Evolutionary conservation across 495 filamentous ascomycete genomes (phyloP).

Genomic region (Aspergillus coremiiformis): DNA sequence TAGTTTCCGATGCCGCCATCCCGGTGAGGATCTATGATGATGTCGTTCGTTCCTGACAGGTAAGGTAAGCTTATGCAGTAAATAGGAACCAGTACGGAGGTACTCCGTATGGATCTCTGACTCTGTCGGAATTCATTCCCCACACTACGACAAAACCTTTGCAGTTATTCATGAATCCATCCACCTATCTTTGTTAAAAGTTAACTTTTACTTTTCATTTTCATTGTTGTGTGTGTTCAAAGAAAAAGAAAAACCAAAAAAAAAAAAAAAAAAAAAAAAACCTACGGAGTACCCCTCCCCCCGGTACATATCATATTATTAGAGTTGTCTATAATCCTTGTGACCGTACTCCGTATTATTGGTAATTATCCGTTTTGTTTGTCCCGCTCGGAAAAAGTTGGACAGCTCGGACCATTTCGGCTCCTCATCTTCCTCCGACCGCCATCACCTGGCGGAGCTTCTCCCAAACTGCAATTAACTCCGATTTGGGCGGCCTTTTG

Average conservation of each 20-base stretch:
- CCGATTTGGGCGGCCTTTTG: constrained; percentile 4
- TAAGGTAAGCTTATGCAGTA: constrained; percentile 2
- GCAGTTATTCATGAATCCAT: no score
- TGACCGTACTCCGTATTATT: neutral
- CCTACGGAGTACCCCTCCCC: no score
- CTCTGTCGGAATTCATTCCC: constrained; percentile 2
- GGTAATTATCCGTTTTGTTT: no score
- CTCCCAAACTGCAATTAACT: neutral
- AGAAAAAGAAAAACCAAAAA: no score
- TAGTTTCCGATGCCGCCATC: constrained; percentile 21
- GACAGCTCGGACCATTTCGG: neutral
- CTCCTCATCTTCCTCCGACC: neutral
- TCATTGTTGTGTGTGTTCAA: no score
- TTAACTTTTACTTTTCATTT: no score
- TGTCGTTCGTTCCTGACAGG: constrained; percentile 12
- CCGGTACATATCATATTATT: no score
- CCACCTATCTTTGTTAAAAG: no score
- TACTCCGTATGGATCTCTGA: no score
- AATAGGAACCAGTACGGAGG: constrained; percentile 5
- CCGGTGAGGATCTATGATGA: constrained; percentile 35
- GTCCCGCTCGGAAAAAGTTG: neutral
- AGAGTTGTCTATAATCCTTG: neutral
- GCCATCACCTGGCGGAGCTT: neutral
- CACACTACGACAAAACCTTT: neutral
- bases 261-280: no score